Base-by-base conservation (phyloP, 176 grass and related monocot species). In the Cenchrus fungigraminus region DNA sequence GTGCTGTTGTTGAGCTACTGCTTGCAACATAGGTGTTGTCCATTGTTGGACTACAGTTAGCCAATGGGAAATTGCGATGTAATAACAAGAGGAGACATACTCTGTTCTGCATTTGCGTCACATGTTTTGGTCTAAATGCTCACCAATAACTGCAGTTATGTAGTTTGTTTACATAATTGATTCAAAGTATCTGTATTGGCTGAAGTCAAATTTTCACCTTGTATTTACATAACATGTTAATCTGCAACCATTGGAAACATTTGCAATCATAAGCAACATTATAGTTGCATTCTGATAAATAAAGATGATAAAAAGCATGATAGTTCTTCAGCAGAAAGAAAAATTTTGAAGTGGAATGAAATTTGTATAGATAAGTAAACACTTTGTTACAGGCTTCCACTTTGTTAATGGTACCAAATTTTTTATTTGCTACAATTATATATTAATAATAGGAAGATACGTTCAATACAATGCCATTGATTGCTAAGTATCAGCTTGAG, bases 361-460 rank as follows among this genome's bases (percentile, higher is more conserved):
- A 56, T 56, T 55, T 2, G 5, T 45, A 34, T 9, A 44, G 0
- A 66, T 65, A 76, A 16, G 10, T 68, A 57, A 46, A 16, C 0
- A 2, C 14, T 44, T 56, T 56, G 19, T 76, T 76, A 17, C 25
- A 52, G 14, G 53, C 47, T 65, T 65, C 16, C 40, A 67, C 20
- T 17, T 42, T 34, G 51, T 68, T 68, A 31, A 47, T 9, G 10
- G 37, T 68, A 47, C 34, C 6, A 12, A 31, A 9, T 12, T 56
- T 75, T 76, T 67, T 67, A 42, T 53, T 85, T 74, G 50, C 13
- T 73, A 73, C 70, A 73, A 11, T 73, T 55, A 84, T 56, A 46
- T 56, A 46, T 3, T 65, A 12, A 9, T 53, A 16, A 42, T 47
- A 67, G 10, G 4, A 77, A 47, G 22, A 77, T 69, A 29, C 12